A percentile compares a stretch with the other conserved stretches of the same genome.
phyloP scores from a whole-genome alignment of 305 asterid species.

The Fraxinus xanthoxyloides region DNA sequence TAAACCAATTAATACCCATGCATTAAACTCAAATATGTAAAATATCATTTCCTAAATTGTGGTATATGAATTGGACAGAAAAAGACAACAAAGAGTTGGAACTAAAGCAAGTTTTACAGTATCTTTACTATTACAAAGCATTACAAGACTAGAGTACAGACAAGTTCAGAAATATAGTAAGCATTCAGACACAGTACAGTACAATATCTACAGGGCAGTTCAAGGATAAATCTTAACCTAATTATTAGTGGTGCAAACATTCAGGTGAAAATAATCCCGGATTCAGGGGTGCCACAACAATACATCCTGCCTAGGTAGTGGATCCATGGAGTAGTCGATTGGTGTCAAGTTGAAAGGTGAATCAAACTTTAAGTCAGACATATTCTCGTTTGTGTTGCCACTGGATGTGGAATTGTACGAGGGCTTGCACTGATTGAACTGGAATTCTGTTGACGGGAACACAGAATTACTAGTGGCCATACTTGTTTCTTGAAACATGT shows the following conservation, averaged over 20 bases:
- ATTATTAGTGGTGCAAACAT: background rate
- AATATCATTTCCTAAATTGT: background rate
- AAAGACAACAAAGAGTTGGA: background rate
- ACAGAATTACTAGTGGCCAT: constrained; percentile 29
- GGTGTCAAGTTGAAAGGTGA: constrained; percentile 43
- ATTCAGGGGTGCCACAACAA: constrained; percentile 48
- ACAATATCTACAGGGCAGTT: constrained; percentile 20
- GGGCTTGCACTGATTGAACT: constrained; percentile 33
- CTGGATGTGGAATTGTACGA: constrained; percentile 26
- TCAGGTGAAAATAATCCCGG: background rate
- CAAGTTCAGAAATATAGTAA: constrained; percentile 16
- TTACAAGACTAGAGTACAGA: constrained; percentile 14
- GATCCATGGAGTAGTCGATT: constrained; percentile 41
- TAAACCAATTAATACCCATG: background rate
- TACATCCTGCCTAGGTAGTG: constrained; percentile 42
- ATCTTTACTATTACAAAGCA: constrained; percentile 15
- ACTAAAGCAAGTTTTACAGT: background rate
- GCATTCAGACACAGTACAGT: constrained; percentile 17
- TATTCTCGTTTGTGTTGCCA: constrained; percentile 25
- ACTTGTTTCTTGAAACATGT: background rate
- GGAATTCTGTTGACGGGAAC: constrained; percentile 34
- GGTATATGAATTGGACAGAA: background rate
- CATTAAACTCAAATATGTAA: background rate
- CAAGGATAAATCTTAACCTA: constrained; percentile 15
- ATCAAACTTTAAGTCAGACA: constrained; percentile 39